Conservation (phyloP, 2,329 filamentous ascomycete genomes). For the Dothidotthia symphoricarpi region DNA sequence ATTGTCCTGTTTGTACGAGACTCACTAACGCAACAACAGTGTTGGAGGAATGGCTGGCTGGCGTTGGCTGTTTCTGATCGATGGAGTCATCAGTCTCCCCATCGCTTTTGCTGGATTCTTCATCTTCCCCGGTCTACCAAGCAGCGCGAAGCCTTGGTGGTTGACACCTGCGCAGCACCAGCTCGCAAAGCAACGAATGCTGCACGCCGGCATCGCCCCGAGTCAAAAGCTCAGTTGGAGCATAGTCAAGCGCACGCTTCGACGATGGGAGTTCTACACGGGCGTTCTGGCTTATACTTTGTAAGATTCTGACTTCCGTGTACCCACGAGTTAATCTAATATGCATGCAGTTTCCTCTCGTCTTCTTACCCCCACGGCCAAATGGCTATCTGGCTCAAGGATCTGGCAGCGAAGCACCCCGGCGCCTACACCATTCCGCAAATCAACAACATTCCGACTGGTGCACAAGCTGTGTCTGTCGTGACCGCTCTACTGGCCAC, state of each 20-base stretch:
- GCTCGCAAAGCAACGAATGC: conserved; percentile 32
- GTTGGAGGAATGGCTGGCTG: conserved; percentile 51
- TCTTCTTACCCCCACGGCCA: conserved; percentile 49
- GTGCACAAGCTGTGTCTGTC: conserved; percentile 50
- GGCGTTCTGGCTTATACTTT: conserved; percentile 51
- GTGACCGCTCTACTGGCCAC: conserved; percentile 52
- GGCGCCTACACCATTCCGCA: conserved; percentile 47
- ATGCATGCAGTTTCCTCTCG: conserved; percentile 24
- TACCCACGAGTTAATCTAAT: neutral
- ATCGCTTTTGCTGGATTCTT: conserved; percentile 56
- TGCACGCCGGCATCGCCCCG: conserved; percentile 32
- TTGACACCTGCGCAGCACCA: conserved; percentile 40
- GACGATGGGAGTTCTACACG: conserved; percentile 54
- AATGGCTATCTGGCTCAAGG: conserved; percentile 56
- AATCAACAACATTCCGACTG: conserved; percentile 53
- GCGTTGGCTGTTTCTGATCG: conserved; percentile 57
- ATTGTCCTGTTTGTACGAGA: too few species aligned
- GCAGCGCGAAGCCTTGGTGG: conserved; percentile 53
- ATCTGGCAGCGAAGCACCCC: conserved; percentile 38
- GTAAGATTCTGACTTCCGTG: conserved; percentile 31
- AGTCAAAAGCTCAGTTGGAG: conserved; percentile 46
- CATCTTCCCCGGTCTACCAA: conserved; percentile 54
- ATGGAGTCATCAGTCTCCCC: conserved; percentile 57
- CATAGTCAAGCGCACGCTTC: conserved; percentile 48
- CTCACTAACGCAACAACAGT: conserved; percentile 5